Percentiles rank a stretch among this genome's conserved stretches.
Evolutionary conservation across 2,329 filamentous ascomycete genomes (phyloP).

Genomic region (Capronia coronata): DNA sequence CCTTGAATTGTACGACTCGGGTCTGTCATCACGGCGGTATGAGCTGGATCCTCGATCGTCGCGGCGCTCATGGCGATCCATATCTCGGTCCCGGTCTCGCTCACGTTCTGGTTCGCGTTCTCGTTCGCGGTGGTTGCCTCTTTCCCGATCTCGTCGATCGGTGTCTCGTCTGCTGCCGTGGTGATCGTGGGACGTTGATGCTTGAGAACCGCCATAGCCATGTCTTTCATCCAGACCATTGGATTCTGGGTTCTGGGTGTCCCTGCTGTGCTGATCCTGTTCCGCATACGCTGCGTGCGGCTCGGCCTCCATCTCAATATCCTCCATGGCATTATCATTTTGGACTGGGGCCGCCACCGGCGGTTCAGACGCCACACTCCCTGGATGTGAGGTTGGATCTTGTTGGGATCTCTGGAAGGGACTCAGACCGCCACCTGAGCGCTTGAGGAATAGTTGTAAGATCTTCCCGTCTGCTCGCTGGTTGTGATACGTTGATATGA

Average conservation of each 20-base stretch:
- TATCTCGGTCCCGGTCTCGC: constrained; percentile 16
- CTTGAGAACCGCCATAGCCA: constrained; percentile 31
- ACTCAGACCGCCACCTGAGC: constrained; percentile 20
- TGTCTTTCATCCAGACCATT: constrained; percentile 37
- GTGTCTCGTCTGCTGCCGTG: constrained; percentile 18
- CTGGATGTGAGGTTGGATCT: background rate
- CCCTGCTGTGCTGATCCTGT: constrained; percentile 10
- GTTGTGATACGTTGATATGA: constrained; percentile 57
- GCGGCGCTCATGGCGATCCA: constrained; percentile 23
- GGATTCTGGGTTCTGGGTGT: constrained; percentile 30
- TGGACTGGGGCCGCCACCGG: background rate
- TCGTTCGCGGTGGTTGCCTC: constrained; percentile 13
- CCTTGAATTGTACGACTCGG: constrained; percentile 16
- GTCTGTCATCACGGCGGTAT: constrained; percentile 12
- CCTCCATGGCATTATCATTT: constrained; percentile 17
- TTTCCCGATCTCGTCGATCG: constrained; percentile 16
- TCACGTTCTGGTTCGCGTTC: constrained; percentile 17
- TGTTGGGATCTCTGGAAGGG: background rate
- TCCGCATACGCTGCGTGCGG: constrained; percentile 6
- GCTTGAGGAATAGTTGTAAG: constrained; percentile 52
- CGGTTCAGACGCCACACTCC: background rate
- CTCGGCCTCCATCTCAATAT: constrained; percentile 34
- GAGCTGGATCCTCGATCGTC: constrained; percentile 15
- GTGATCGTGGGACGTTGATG: constrained; percentile 15
- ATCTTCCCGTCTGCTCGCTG: constrained; percentile 58